These are phyloP conservation scores for Coleophoma cylindrospora DNA, from an alignment of 2,329 filamentous ascomycete species.

Conservation along the genomic window DNA sequence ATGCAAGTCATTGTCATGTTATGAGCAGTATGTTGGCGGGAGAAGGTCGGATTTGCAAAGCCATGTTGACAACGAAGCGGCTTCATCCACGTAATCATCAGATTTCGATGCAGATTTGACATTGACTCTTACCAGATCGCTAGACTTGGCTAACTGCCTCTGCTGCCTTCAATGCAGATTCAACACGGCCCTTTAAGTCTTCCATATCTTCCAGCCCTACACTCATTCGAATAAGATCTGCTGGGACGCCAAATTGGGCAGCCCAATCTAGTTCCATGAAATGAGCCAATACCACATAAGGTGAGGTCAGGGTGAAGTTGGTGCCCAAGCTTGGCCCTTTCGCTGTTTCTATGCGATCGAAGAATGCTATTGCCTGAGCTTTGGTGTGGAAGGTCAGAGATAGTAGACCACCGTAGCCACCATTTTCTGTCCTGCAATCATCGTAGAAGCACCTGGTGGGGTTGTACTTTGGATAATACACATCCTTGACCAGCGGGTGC, in stretches of 20 bases:
- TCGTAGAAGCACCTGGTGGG: slow-evolving; percentile 72
- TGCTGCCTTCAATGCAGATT: slow-evolving; percentile 62
- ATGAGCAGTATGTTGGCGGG: too few relatives aligned
- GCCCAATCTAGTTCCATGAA: slow-evolving; percentile 93
- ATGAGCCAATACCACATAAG: slow-evolving; percentile 88
- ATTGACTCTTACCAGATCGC: too few relatives aligned
- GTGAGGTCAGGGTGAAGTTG: slow-evolving; percentile 90
- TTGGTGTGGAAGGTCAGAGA: slow-evolving; percentile 74
- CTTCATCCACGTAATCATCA: neutral
- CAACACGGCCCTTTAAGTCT: slow-evolving; percentile 59
- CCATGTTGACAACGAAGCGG: too few relatives aligned
- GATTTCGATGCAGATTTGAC: neutral
- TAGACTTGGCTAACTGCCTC: slow-evolving; percentile 1
- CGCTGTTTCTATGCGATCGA: slow-evolving; percentile 77
- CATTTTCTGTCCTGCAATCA: slow-evolving; percentile 63
- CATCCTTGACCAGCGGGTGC: slow-evolving; percentile 61
- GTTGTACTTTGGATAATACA: slow-evolving; percentile 85
- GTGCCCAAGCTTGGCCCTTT: slow-evolving; percentile 95
- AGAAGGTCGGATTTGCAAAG: too few relatives aligned
- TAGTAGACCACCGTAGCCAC: slow-evolving; percentile 86
- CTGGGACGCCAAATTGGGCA: slow-evolving; percentile 72
- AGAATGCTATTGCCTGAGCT: slow-evolving; percentile 73
- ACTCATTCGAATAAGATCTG: slow-evolving; percentile 77
- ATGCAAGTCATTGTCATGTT: too few relatives aligned
- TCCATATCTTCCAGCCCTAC: slow-evolving; percentile 80